Evolutionary conservation across 2,329 filamentous ascomycete species (phyloP).

Genomic region (Fusarium liriodendri): DNA sequence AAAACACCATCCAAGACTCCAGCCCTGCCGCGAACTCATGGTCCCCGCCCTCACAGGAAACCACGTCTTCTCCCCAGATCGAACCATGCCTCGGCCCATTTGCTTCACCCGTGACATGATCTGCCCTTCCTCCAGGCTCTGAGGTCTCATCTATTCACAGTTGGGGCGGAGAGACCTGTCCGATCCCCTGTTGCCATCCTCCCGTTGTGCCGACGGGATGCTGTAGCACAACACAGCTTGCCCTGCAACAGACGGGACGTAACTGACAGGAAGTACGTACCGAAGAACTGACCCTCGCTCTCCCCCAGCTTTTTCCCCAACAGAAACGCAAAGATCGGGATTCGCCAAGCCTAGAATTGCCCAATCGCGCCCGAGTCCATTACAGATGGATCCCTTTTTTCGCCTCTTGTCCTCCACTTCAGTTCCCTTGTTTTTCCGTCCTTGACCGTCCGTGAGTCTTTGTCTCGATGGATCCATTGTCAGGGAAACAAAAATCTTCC

Average conservation of each 20-base stretch:
- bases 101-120: conserved; percentile 28
- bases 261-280: conserved; percentile 22
- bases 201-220: conserved; percentile 31
- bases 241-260: not conserved
- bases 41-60: conserved; percentile 2
- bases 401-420: not conserved
- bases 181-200: not conserved
- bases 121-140: not conserved
- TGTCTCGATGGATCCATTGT: not conserved
- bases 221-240: not conserved
- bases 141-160: conserved; percentile 1
- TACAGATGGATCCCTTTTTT: conserved; percentile 2
- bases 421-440: conserved; percentile 1
- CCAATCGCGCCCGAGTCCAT: conserved; percentile 23
- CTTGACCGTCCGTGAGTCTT: not conserved
- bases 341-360: conserved; percentile 33
- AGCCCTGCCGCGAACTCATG: conserved; percentile 33
- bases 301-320: conserved; percentile 45
- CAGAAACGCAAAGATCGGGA: conserved; percentile 42
- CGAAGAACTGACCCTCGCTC: conserved; percentile 12
- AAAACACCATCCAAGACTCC: conserved; percentile 14
- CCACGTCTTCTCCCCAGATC: conserved; percentile 24
- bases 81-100: conserved; percentile 41
- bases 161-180: conserved; percentile 2
- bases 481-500: conserved; percentile 8